Evolutionary conservation across 1,284 basidiomycete genomes (phyloP), one percentile per base, ranked within the genome.

Genomic region (Fistulinella cinereoalba): DNA sequence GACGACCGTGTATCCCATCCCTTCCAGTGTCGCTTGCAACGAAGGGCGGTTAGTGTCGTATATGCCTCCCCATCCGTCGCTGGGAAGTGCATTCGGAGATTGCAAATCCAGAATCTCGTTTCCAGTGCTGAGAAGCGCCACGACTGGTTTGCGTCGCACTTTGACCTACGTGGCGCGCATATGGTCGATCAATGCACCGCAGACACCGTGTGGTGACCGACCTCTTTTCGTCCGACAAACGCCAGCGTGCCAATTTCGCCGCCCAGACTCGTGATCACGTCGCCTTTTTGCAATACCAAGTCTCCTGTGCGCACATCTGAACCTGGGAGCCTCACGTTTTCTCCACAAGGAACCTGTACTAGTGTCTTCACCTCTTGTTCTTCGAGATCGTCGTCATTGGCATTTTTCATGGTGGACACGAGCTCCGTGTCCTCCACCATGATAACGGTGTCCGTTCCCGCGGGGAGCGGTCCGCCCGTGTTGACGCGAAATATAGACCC

Each of bases 381-480:
- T 60, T 93, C 91, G 4, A 66, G 65, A 29, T 73, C 67, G 50
- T 78, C 75, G 41, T 79, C 80, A n/a, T 61, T 56, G 2, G 55
- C 56, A 23, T 68, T 65, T 25, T 70, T 63, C 43, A 67, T 54
- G 1, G 76, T 77, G 9, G 77, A 76, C 12, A 81, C 69, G 11
- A 95, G 72, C 44, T 80, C 78, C 0, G 92, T 94, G 59, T 95
- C 92, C 67, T 95, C 92, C 15, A 95, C 92, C 90, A 94, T 94
- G 62, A 95, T 83, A 1, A 93, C 83, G 0, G 88, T 70, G 60
- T 94, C 85, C 7, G 85, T 71, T 2, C 87, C 89, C 0, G 66
- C 61, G 1, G 92, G 92, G 2, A 95, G 69, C 0, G 88, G 81
- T 2, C 80, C 84, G 6, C 90, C 87, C 1, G 86, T 88, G 66